These are phyloP conservation scores for Leccinum fuscescens DNA, from an alignment of 1,284 basidiomycete genomes.

Conservation along the genomic window DNA sequence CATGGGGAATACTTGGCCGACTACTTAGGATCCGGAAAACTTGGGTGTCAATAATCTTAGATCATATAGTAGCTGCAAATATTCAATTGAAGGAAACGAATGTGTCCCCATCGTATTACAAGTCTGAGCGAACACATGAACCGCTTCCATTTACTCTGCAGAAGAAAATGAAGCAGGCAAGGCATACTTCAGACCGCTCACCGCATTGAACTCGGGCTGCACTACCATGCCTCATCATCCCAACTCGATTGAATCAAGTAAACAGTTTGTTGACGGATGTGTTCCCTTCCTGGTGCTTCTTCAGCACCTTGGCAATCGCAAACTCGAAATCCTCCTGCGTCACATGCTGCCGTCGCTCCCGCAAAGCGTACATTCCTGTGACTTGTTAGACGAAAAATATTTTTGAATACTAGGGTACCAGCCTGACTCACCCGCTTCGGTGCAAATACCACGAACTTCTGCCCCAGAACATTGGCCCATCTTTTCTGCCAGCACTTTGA, in stretches of 20 bases:
- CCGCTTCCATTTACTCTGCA: too few relatives aligned
- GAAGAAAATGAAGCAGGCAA: too few relatives aligned
- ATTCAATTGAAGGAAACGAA: too few relatives aligned
- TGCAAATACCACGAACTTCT: background rate
- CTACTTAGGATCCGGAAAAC: too few relatives aligned
- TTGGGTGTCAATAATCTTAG: too few relatives aligned
- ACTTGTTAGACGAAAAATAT: background rate
- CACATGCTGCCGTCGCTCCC: slow-evolving; percentile 41
- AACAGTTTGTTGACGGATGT: slow-evolving; percentile 89
- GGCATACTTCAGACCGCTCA: too few relatives aligned
- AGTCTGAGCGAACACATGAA: too few relatives aligned
- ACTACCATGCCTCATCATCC: too few relatives aligned
- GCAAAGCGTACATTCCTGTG: background rate
- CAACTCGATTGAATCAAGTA: slow-evolving; percentile 40
- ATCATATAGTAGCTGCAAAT: too few relatives aligned
- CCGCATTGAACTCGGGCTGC: too few relatives aligned
- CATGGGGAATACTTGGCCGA: too few relatives aligned
- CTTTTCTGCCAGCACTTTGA: background rate
- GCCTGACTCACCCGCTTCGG: background rate
- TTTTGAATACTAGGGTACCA: background rate
- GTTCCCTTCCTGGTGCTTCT: slow-evolving; percentile 90
- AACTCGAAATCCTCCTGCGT: slow-evolving; percentile 99
- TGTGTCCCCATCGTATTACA: too few relatives aligned
- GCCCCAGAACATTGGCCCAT: background rate
- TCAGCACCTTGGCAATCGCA: slow-evolving; percentile 90